Evolutionary conservation across 257 asterid species (phyloP), one percentile per base, ranked within the genome.

Genomic region (Anisodus tanguticus): DNA sequence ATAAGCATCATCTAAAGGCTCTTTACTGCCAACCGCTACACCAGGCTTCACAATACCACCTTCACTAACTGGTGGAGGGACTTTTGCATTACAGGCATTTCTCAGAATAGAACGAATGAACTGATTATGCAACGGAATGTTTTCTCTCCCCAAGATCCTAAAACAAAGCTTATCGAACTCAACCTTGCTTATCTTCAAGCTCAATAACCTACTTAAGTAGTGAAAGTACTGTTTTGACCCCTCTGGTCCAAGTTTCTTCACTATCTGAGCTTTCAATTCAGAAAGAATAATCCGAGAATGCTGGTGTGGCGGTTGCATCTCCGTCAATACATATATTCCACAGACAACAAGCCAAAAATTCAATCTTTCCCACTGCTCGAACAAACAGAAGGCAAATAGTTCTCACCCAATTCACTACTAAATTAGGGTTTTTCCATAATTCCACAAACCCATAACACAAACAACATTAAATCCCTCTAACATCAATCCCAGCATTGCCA

Each of bases 301-400:
- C 90, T 91, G 98, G 85, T 89, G 86, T 85, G 97, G 95, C 49
- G 95, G 94, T 84, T 91, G 92, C 98, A 95, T 95, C 89, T 88
- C 93, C 83, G 84, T 88, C 84, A 91, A 84, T 17, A 86, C 82
- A 88, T 88, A 89, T 89, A 89, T 83, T 90, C 92, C 95, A 95
- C 88, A 83, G 82, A 90, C 80, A 87, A 86, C 79, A 84, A 85
- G 71, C 86, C 64, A 85, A 85, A 84, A 79, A 79, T 53, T 81
- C 59, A 87, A 90, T 51, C 81, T 68, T 43, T 64, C 77, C 77
- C 88, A 77, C 86, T 47, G 81, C 59, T 80, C 86, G 85, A 81
- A 79, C 22, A 43, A 66, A 31, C 88, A 37, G 60, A 82, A 74
- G 83, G 37, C 58, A 83, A 74, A 80, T 51, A 49, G 2, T 49